Evolutionary conservation across 768 basidiomycete species (phyloP), one percentile per base, ranked within the genome.

Genomic region (Trametes elegans): DNA sequence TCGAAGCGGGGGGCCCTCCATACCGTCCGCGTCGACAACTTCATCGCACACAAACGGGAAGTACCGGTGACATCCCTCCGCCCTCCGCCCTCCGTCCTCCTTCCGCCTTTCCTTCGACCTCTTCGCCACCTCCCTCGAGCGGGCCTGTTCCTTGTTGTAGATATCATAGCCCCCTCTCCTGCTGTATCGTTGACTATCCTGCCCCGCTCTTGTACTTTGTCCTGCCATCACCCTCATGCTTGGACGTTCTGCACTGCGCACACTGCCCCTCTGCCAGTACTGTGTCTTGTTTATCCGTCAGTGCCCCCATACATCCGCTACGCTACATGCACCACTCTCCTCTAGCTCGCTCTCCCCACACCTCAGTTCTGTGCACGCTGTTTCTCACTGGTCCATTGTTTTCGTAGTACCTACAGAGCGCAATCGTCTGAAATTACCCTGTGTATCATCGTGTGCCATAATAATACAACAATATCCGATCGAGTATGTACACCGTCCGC

Each of bases 21-120:
- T 60, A 0, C 61, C 61, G 1, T 62, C 64, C 1, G 48, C 64
- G 28, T 62, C 63, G 7, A 56, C 64, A 27, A 61, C 44, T 14
- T 58, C 65, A 8, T 61, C 65, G 19, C 63, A 62, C 35, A 60
- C 63, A 24, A 66, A 66, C 35, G 62, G 63, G 40, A 66, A 64
- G 47, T 62, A 62, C 44, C 63, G 62, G 55, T 64, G 60, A 64
- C 58, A 43, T 38, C 46, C 24, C 39, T 7, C 7, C 26, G 9
- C 7, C 28, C 19, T 18, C 16, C 18, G 27, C 16, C 29, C 18
- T 27, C 40, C 38, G n/a, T 21, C 23, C n/a, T 8, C 35, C 23
- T 13, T 26, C 18, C 35, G 28, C 13, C 49, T 41, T 26, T 18
- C 18, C 24, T 16, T 13, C 13, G n/a, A 10, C 10, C 23, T 5